Conservation (phyloP, 2,329 filamentous ascomycete species). For the Lecanicillium sp. region DNA sequence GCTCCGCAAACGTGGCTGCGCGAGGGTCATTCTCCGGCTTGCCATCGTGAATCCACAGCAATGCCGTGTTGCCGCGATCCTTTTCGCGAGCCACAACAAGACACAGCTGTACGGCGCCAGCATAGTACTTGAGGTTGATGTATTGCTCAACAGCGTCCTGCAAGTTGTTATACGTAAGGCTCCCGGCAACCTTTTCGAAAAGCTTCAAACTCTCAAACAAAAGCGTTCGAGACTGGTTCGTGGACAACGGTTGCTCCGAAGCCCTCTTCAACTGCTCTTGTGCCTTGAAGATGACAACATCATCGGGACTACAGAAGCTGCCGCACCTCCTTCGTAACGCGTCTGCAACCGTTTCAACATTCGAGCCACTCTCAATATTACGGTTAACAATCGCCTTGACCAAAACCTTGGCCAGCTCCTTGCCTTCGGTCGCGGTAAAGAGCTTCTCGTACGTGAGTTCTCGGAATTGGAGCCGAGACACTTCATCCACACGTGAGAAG, state of each 20-base stretch:
- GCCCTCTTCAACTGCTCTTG: conserved; percentile 91
- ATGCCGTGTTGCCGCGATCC: conserved; percentile 78
- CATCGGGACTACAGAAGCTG: conserved; percentile 94
- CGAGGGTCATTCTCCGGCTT: conserved; percentile 65
- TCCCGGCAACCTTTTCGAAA: conserved; percentile 82
- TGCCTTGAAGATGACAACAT: conserved; percentile 97
- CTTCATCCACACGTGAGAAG: conserved; percentile 63
- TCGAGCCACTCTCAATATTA: conserved; percentile 93
- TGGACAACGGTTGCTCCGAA: conserved; percentile 66
- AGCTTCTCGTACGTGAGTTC: conserved; percentile 81
- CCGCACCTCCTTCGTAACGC: conserved; percentile 86
- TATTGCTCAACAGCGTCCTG: conserved; percentile 73
- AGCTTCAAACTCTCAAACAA: conserved; percentile 83
- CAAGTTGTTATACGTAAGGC: conserved; percentile 72
- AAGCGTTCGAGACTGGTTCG: conserved; percentile 67
- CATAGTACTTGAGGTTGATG: conserved; percentile 76
- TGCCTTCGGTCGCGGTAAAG: conserved; percentile 71
- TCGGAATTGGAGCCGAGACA: conserved; percentile 59
- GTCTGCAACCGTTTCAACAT: conserved; percentile 95
- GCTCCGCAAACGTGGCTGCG: conserved; percentile 55
- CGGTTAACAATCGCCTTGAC: conserved; percentile 98
- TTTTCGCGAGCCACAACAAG: conserved; percentile 74
- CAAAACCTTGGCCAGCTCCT: conserved; percentile 84
- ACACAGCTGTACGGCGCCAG: conserved; percentile 82
- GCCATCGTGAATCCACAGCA: conserved; percentile 82